phyloP scores from a whole-genome alignment of 2,329 filamentous ascomycete genomes.

The Tothia fuscella region DNA sequence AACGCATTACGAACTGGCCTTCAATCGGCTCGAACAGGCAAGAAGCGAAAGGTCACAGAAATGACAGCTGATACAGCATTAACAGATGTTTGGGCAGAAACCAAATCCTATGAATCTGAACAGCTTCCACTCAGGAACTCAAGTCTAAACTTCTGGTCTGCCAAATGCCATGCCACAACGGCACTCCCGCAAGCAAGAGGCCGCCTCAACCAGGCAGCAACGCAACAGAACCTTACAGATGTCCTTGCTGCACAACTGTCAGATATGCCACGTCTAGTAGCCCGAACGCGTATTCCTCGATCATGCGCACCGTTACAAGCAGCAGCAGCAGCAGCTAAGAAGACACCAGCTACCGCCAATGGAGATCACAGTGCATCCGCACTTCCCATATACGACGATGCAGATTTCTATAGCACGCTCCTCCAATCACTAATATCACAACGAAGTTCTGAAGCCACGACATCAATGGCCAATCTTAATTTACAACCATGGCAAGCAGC shows the following conservation, averaged over 20 bases:
- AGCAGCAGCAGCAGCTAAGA: slow-evolving; percentile 41
- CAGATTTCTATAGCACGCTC: slow-evolving; percentile 85
- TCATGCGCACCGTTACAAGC: slow-evolving; percentile 66
- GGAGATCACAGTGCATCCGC: slow-evolving; percentile 11
- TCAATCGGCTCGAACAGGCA: slow-evolving; percentile 37
- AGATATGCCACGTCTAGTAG: slow-evolving; percentile 53
- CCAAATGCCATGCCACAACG: slow-evolving; percentile 56
- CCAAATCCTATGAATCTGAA: slow-evolving; percentile 52
- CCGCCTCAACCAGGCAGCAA: slow-evolving; percentile 45
- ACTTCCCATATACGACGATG: slow-evolving; percentile 69
- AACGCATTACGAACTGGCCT: slow-evolving; percentile 56
- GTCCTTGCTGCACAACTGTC: slow-evolving; percentile 57
- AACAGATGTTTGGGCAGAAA: slow-evolving; percentile 59
- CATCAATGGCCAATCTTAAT: slow-evolving; percentile 24
- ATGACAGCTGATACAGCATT: slow-evolving; percentile 47
- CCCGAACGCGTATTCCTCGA: slow-evolving; percentile 57
- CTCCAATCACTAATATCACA: slow-evolving; percentile 90
- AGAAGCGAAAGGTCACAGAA: slow-evolving; percentile 45
- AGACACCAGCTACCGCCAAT: slow-evolving; percentile 26
- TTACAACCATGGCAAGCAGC: slow-evolving; percentile 46
- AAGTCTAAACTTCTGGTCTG: slow-evolving; percentile 81
- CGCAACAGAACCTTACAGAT: slow-evolving; percentile 51
- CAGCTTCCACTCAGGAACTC: slow-evolving; percentile 52
- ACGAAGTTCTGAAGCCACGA: slow-evolving; percentile 53
- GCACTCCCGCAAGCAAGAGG: slow-evolving; percentile 41